Conservation (phyloP, 495 filamentous ascomycete species). For the Penicillium soppii region DNA sequence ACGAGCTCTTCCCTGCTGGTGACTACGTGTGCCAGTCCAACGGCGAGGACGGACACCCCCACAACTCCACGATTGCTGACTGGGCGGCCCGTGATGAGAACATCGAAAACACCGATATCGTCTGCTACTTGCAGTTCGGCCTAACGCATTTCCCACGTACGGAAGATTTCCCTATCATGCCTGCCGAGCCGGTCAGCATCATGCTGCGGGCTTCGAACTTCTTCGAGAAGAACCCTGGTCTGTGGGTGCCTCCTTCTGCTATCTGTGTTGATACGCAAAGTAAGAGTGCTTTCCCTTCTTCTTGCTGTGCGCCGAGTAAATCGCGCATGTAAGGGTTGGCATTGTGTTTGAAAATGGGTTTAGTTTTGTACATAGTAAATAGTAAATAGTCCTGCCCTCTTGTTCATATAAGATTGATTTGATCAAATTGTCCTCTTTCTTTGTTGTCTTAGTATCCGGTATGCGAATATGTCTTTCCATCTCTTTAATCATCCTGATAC, state of each 20-base stretch:
- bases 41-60: conserved; percentile 32
- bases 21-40: conserved; percentile 50
- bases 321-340: background rate
- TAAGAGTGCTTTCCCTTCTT: conserved; percentile 25
- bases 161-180: conserved; percentile 70
- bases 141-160: conserved; percentile 56
- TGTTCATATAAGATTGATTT: no score
- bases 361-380: conserved; percentile 3
- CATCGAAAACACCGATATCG: conserved; percentile 54
- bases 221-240: conserved; percentile 66
- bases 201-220: conserved; percentile 67
- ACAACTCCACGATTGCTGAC: conserved; percentile 33
- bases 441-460: no score
- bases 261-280: conserved; percentile 31
- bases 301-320: conserved; percentile 21
- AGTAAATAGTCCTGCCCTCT: conserved; percentile 1
- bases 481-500: no score
- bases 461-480: no score
- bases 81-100: conserved; percentile 51
- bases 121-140: conserved; percentile 59
- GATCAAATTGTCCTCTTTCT: no score
- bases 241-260: conserved; percentile 63
- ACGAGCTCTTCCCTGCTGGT: conserved; percentile 48
- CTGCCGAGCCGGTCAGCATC: conserved; percentile 67
- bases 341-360: background rate